Conservation (phyloP, 257 asterid species). For the Forsythia suspensa region DNA sequence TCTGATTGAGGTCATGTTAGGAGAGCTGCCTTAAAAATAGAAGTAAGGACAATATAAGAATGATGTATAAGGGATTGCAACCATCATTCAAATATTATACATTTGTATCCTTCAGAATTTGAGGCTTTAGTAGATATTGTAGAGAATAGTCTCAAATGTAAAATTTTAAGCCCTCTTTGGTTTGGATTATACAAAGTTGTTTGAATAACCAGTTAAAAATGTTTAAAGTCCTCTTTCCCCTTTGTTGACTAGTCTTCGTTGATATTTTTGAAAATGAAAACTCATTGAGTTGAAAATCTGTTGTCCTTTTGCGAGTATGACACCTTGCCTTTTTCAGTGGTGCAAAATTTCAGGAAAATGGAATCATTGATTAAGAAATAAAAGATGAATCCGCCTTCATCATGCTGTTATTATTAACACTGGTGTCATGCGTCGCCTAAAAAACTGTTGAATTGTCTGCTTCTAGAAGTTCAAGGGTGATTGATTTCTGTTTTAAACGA, state of each 20-base stretch:
- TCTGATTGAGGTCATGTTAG: no score
- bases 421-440: background rate
- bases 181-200: background rate
- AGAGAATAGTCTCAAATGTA: background rate
- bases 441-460: background rate
- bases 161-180: background rate
- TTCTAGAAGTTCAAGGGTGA: no score
- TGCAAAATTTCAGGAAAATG: background rate
- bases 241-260: background rate
- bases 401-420: conserved; percentile 9
- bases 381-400: background rate
- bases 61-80: background rate
- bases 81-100: background rate
- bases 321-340: background rate
- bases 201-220: conserved; percentile 4
- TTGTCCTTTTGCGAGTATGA: background rate
- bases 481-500: no score
- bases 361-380: background rate
- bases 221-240: background rate
- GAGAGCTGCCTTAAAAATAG: no score
- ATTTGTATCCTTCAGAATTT: background rate
- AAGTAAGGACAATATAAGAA: background rate
- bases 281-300: background rate
- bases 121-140: background rate
- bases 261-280: background rate